A percentile compares a stretch with the other conserved stretches of the same genome.
Evolutionary conservation across 2,329 filamentous ascomycete genomes (phyloP).

Genomic region (Sporothrix humicola): DNA sequence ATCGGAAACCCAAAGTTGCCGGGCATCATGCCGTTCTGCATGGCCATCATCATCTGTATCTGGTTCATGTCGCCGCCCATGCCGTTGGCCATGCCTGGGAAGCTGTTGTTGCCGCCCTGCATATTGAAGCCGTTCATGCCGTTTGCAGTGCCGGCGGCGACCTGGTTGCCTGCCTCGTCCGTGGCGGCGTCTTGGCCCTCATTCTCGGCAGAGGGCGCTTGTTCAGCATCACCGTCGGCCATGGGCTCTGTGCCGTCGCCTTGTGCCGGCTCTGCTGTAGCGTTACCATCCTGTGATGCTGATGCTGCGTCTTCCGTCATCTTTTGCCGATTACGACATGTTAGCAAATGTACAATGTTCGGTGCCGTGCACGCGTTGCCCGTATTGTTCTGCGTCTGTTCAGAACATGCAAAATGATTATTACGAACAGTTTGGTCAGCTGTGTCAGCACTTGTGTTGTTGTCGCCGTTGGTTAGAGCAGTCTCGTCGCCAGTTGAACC

Average conservation of each 20-base stretch:
- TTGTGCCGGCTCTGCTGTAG: conserved; percentile 39
- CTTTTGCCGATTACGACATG: conserved; percentile 31
- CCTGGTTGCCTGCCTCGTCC: conserved; percentile 37
- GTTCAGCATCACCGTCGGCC: conserved; percentile 40
- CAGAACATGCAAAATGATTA: conserved; percentile 15
- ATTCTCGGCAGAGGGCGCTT: conserved; percentile 41
- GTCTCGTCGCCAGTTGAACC: background rate
- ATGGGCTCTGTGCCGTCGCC: conserved; percentile 40
- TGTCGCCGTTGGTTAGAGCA: conserved; percentile 26
- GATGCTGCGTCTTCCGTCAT: conserved; percentile 24
- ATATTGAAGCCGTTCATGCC: conserved; percentile 38
- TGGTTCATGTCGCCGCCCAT: conserved; percentile 69
- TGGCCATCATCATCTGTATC: conserved; percentile 81
- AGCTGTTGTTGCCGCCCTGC: background rate
- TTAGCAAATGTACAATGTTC: conserved; percentile 31
- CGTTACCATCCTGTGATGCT: conserved; percentile 28
- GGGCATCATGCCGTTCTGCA: conserved; percentile 70
- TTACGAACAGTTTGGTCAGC: conserved; percentile 37
- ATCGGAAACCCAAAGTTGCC: conserved; percentile 69
- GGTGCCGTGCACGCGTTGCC: background rate
- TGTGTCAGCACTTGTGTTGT: conserved; percentile 28
- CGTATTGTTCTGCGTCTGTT: background rate
- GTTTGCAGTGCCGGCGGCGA: conserved; percentile 31
- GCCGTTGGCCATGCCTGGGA: conserved; percentile 51
- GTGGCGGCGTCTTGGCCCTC: conserved; percentile 41